Conservation (phyloP, 1,284 basidiomycete species). For the Hymenochaete sp. region DNA sequence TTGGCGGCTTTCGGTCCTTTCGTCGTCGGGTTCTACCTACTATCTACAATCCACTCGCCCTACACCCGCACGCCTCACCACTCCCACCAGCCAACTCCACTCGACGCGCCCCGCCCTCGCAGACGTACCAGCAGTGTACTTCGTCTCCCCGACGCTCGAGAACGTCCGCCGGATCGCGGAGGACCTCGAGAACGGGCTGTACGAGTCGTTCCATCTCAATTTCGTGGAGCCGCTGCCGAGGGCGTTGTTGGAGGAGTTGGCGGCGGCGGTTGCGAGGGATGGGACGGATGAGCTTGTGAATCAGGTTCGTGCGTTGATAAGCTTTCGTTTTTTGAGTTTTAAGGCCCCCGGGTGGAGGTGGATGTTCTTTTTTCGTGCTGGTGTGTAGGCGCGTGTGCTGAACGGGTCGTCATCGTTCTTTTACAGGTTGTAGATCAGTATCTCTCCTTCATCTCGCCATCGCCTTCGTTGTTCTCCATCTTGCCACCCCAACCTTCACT, state of each 20-base stretch:
- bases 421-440: slow-evolving; percentile 87
- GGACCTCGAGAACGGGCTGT: slow-evolving; percentile 80
- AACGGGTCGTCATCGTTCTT: too few species aligned
- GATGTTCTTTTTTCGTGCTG: too few species aligned
- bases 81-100: slow-evolving; percentile 73
- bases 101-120: slow-evolving; percentile 81
- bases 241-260: slow-evolving; percentile 88
- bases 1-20: too few species aligned
- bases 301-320: slow-evolving; percentile 41
- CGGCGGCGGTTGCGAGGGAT: slow-evolving; percentile 78
- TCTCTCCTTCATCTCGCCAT: slow-evolving; percentile 93
- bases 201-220: slow-evolving; percentile 91
- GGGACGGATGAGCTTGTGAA: slow-evolving; percentile 79
- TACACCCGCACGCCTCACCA: too few species aligned
- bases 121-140: slow-evolving; percentile 97
- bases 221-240: slow-evolving; percentile 90
- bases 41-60: too few species aligned
- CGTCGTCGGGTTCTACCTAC: too few species aligned
- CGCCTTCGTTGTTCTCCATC: slow-evolving; percentile 90
- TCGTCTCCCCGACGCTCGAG: slow-evolving; percentile 82
- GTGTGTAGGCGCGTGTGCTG: too few species aligned
- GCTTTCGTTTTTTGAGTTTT: not conserved
- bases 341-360: too few species aligned
- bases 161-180: slow-evolving; percentile 88
- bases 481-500: slow-evolving; percentile 44